Evolutionary conservation across 1,284 basidiomycete species (phyloP).

Genomic region (Trichosporon inkin): DNA sequence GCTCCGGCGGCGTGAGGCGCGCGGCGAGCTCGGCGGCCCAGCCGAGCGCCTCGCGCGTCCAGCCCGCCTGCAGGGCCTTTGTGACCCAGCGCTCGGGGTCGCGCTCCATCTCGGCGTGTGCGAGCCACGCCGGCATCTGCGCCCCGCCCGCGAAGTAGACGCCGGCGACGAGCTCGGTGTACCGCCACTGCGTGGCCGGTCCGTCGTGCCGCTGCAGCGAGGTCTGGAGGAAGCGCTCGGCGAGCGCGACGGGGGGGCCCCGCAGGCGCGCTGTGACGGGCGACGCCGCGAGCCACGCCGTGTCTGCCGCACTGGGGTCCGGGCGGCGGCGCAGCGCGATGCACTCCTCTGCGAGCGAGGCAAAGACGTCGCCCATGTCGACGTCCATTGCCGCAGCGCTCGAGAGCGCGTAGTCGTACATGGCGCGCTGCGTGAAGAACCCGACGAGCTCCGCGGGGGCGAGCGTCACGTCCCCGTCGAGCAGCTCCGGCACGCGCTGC

Average conservation of each 20-base stretch:
- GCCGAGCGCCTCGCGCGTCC: conserved; percentile 71
- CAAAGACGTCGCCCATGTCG: conserved; percentile 83
- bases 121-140: conserved; percentile 73
- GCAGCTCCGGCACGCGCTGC: conserved; percentile 58
- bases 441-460: conserved; percentile 71
- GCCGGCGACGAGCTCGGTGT: conserved; percentile 71
- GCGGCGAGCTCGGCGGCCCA: conserved; percentile 65
- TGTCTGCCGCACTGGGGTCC: conserved; percentile 33
- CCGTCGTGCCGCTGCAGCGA: conserved; percentile 73
- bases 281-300: conserved; percentile 74
- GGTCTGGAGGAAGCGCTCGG: conserved; percentile 80
- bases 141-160: conserved; percentile 59
- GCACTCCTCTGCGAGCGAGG: conserved; percentile 71
- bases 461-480: conserved; percentile 59
- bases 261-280: conserved; percentile 71
- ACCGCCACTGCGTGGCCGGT: conserved; percentile 66
- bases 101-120: conserved; percentile 53
- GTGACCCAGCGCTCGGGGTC: conserved; percentile 38
- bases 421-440: conserved; percentile 71
- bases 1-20: conserved; percentile 60
- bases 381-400: conserved; percentile 71
- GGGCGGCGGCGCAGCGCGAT: conserved; percentile 60
- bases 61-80: conserved; percentile 62
- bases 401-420: conserved; percentile 74
- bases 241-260: conserved; percentile 72